Evolutionary conservation across 2,329 filamentous ascomycete genomes (phyloP).

Genomic region (Taxawa tesnikishii): DNA sequence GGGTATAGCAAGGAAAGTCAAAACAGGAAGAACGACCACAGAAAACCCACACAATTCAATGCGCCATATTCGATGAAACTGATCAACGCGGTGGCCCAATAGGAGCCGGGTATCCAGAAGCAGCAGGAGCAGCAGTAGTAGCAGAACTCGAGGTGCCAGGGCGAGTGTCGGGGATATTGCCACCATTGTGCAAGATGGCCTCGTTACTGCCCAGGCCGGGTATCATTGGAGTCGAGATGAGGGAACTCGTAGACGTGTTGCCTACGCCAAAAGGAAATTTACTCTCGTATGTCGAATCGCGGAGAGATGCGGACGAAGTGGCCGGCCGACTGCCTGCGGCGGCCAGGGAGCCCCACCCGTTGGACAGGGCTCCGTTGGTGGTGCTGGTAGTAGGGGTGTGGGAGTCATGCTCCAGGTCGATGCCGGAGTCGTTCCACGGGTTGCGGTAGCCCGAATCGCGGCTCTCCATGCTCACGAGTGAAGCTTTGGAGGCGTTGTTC

Average conservation of each 20-base stretch:
- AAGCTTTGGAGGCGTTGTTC: slow-evolving; percentile 88
- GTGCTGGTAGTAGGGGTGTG: slow-evolving; percentile 27
- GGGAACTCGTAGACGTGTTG: slow-evolving; percentile 24
- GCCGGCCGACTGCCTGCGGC: slow-evolving; percentile 56
- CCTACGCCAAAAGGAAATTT: slow-evolving; percentile 50
- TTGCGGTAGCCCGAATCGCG: slow-evolving; percentile 91
- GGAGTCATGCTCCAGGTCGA: slow-evolving; percentile 80
- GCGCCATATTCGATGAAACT: slow-evolving; percentile 9
- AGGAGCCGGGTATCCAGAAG: slow-evolving; percentile 26
- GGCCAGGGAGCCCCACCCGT: slow-evolving; percentile 29
- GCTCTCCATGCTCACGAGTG: slow-evolving; percentile 89
- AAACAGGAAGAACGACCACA: slow-evolving; percentile 4
- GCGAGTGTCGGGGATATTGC: slow-evolving; percentile 1
- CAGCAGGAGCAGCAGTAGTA: slow-evolving; percentile 9
- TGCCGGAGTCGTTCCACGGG: slow-evolving; percentile 95
- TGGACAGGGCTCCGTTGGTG: no score
- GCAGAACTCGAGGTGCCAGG: slow-evolving; percentile 9
- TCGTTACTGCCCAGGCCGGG: slow-evolving; percentile 25
- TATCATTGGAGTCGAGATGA: slow-evolving; percentile 22
- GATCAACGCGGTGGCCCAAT: slow-evolving; percentile 25
- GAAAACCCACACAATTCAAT: slow-evolving; percentile 6
- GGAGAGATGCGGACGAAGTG: slow-evolving; percentile 49
- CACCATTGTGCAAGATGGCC: slow-evolving; percentile 21
- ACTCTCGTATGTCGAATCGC: slow-evolving; percentile 41
- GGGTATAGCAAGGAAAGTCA: slow-evolving; percentile 3